Percentiles rank a stretch among this genome's conserved stretches.
phyloP scores from a whole-genome alignment of 345 rosid species.

The Nasturtium officinale region DNA sequence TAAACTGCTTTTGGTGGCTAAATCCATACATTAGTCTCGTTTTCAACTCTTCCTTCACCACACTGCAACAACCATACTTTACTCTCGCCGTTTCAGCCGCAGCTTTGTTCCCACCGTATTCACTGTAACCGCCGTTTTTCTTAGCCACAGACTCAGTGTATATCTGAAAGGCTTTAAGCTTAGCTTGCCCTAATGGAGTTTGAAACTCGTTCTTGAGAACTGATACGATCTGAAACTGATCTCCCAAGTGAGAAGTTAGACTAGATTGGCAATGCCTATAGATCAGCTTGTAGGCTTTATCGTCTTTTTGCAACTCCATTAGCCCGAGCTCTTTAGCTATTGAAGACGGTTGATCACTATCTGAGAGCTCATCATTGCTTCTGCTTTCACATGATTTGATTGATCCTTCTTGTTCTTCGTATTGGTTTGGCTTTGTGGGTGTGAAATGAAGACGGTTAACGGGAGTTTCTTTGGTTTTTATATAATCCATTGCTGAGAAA shows the following conservation, averaged over 20 bases:
- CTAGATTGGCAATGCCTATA: slow-evolving; percentile 39
- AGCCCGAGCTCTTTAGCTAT: slow-evolving; percentile 33
- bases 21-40: slow-evolving; percentile 61
- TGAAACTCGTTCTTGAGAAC: slow-evolving; percentile 49
- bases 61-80: slow-evolving; percentile 62
- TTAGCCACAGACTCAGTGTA: slow-evolving; percentile 21
- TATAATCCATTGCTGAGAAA: slow-evolving; percentile 19
- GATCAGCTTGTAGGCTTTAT: slow-evolving; percentile 49
- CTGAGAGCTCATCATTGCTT: slow-evolving; percentile 46
- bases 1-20: slow-evolving; percentile 35
- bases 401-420: slow-evolving; percentile 28
- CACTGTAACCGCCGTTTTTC: slow-evolving; percentile 3
- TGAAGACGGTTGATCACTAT: background rate
- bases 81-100: slow-evolving; percentile 44
- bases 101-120: slow-evolving; percentile 50
- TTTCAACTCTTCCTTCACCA: slow-evolving; percentile 47
- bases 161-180: slow-evolving; percentile 57
- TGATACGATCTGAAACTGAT: slow-evolving; percentile 39
- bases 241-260: slow-evolving; percentile 38
- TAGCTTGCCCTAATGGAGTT: slow-evolving; percentile 49
- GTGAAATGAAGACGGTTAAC: background rate
- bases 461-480: background rate
- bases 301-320: slow-evolving; percentile 48
- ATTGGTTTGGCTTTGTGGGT: background rate
- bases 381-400: slow-evolving; percentile 50